Conservation (phyloP, 768 basidiomycete genomes). For the Leucosporidium creatinivorum region DNA sequence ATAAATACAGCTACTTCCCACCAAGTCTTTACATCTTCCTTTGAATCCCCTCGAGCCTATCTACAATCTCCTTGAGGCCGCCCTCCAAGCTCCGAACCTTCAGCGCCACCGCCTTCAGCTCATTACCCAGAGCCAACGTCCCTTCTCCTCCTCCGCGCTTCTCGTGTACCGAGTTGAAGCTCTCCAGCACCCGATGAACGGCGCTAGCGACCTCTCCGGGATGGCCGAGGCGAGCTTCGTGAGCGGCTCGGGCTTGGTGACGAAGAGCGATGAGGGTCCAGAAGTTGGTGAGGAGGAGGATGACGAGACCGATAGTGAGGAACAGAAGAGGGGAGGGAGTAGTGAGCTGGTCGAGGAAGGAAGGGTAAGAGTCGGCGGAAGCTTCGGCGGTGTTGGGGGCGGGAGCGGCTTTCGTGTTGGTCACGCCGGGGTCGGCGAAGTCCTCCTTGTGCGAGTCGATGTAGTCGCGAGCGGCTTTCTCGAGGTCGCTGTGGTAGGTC, state of each 20-base stretch:
- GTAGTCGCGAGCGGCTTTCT: slow-evolving; percentile 73
- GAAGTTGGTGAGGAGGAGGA: slow-evolving; percentile 66
- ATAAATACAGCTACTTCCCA: too few relatives aligned
- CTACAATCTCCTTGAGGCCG: slow-evolving; percentile 8
- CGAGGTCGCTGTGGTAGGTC: slow-evolving; percentile 71
- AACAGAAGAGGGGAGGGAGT: slow-evolving; percentile 36
- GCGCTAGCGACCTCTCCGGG: slow-evolving; percentile 19
- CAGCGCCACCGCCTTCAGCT: background rate
- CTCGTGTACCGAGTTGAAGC: slow-evolving; percentile 7
- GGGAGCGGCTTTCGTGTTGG: background rate
- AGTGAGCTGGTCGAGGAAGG: slow-evolving; percentile 10
- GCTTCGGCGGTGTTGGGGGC: background rate
- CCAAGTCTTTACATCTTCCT: too few relatives aligned
- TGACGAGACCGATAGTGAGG: slow-evolving; percentile 61
- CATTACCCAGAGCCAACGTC: background rate
- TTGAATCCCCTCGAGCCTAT: background rate
- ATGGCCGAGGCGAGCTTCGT: slow-evolving; percentile 4
- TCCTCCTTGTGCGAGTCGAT: slow-evolving; percentile 49
- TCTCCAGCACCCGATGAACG: slow-evolving; percentile 13
- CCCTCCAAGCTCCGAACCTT: slow-evolving; percentile 5
- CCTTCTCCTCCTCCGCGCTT: background rate
- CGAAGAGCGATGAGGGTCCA: slow-evolving; percentile 50
- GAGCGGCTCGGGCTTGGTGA: slow-evolving; percentile 5
- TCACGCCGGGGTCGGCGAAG: slow-evolving; percentile 5
- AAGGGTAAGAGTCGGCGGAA: background rate